Evolutionary conservation across 139 green algal species (phyloP).

Genomic region (Chlamydomonas schloesseri): DNA sequence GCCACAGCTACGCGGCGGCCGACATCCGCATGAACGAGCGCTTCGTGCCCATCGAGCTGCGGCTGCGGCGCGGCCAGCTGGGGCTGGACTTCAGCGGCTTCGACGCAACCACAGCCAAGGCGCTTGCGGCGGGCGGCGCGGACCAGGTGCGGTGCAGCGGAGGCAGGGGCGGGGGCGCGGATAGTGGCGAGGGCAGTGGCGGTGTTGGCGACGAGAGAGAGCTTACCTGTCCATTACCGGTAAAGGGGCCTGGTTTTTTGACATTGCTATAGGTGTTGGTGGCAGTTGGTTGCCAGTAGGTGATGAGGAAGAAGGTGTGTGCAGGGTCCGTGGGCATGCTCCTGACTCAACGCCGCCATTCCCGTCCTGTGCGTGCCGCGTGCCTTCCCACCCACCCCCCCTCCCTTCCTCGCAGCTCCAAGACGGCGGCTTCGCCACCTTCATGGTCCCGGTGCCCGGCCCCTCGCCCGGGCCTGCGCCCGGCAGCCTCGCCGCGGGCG

Average conservation of each 20-base stretch:
- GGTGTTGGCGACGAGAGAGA: no score
- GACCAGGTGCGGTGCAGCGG: neutral
- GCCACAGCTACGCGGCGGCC: constrained; percentile 35
- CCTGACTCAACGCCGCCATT: no score
- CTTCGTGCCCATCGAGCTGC: constrained; percentile 52
- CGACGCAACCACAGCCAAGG: constrained; percentile 30
- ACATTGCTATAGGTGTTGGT: no score
- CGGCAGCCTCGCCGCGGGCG: neutral
- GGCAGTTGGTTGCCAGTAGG: no score
- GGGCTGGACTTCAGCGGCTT: constrained; percentile 49
- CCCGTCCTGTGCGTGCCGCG: no score
- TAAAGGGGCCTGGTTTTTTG: no score
- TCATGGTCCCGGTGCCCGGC: constrained; percentile 25
- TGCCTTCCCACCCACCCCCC: no score
- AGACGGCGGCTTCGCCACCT: constrained; percentile 27
- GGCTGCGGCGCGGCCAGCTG: constrained; percentile 33
- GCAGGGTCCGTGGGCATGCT: no score
- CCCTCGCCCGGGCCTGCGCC: neutral
- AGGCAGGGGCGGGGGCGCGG: neutral
- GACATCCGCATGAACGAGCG: constrained; percentile 63
- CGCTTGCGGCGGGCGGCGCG: constrained; percentile 5
- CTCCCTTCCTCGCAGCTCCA: neutral
- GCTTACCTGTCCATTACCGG: no score
- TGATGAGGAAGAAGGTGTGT: no score
- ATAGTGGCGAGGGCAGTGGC: no score